Evolutionary conservation across 1,284 basidiomycete species (phyloP), one percentile per base, ranked within the genome.

Genomic region (Ustilago loliicola): DNA sequence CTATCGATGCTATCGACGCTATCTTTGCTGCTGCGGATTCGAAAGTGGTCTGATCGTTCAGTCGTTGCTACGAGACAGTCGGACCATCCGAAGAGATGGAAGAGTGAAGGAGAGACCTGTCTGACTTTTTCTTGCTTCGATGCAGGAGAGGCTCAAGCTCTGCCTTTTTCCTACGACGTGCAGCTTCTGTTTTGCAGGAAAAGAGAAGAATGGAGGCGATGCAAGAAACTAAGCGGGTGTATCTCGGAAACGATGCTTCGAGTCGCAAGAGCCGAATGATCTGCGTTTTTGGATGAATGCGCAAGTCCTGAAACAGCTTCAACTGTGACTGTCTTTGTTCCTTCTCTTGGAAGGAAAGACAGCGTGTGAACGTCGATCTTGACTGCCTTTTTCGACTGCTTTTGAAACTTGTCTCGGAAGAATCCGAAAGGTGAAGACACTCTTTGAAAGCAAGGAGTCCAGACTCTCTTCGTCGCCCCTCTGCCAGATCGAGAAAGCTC

Each of bases 111-210:
- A 27, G 9, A 17, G 11, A 17, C 13, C n/a, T 45, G 40, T 21
- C 19, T 29, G 25, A 21, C 10, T 29, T 50, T 8, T 13, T 29
- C 13, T 50, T 27, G 48, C 48, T 50, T 50, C 25, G 48, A 50
- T 50, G 48, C 48, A 50, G 48, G 25, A 50, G 48, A 50, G 29
- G 21, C 48, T 50, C n/a, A 50, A 50, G 48, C 23, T 50, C n/a
- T 23, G 27, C 19, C 17, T 50, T 50, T 50, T 50, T 50, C 27
- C 48, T 27, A 17, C 25, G 27, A 50, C 27, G 23, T 50, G 48
- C 48, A 50, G 48, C 48, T 47, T 47, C 45, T 23, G 3, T 23
- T n/a, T n/a, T n/a, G n/a, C n/a, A n/a, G n/a, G n/a, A n/a, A n/a
- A n/a, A 17, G 2, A 9, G n/a, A 25, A 27, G 25, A 17, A 25